Evolutionary conservation across 2,329 filamentous ascomycete species (phyloP), one percentile per base, ranked within the genome.

Genomic region (Niveomyces coronatus): DNA sequence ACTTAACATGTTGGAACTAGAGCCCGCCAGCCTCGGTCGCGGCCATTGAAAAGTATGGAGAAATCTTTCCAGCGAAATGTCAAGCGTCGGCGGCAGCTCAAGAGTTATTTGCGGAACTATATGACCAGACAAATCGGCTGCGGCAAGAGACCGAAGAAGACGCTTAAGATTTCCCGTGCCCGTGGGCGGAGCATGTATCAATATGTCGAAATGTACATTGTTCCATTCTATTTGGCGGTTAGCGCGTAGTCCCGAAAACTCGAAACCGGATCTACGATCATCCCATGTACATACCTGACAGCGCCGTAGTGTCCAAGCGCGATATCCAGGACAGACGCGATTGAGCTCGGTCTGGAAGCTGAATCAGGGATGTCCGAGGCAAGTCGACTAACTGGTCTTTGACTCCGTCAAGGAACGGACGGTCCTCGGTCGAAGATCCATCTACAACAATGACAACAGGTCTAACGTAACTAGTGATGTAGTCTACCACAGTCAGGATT

Each of bases 401-500:
- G 22, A 85, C 60, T 0, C 71, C 79, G 10, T 65, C 64, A 17
- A 73, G 60, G 46, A 95, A 84, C 49, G 76, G 85, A 0, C 52
- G 40, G 29, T 91, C 79, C 52, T 96, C 88, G 17, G 64, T 60
- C 4, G 55, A 56, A 5, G 76, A 74, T 16, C 74, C 71, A 53
- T 94, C 86, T 19, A 85, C 67, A 19, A 94, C 70, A 14, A 85
- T 63, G 30, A 74, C 85, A 54, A 87, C 82, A 0, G 88, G 87
- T 47, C 82, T 78, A 62, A 94, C 74, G 50, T 79, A 86, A 11
- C 63, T 67, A 41, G 82, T 67, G 29, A 94, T 76, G 48, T 91
- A 79, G 38, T 68, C 70, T 71, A 42, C 16, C n/a, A 6, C 3
- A 10, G 13, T 20, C 20, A 24, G 47, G n/a, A 55, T 34, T 52